These are phyloP conservation scores for Mediolabrus comicus DNA, from an alignment of 108 stramenopile genomes.

Conservation along the genomic window DNA sequence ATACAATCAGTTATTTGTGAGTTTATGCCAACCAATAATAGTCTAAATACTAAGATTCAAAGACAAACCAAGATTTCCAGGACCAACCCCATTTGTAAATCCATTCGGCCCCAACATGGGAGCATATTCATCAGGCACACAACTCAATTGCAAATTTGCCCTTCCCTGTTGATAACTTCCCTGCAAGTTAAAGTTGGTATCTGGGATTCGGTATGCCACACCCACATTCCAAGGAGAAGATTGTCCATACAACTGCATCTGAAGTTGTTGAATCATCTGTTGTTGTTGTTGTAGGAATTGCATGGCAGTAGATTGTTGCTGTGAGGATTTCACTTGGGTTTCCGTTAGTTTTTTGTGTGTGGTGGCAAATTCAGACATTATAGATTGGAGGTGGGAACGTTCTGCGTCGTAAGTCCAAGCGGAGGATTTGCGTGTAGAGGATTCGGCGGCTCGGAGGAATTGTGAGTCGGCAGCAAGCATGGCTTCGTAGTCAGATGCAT, in stretches of 20 bases:
- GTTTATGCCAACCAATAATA: too few relatives aligned
- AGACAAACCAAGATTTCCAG: conserved; percentile 94
- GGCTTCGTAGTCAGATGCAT: conserved; percentile 92
- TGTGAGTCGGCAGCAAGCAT: conserved; percentile 91
- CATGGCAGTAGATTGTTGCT: conserved; percentile 91
- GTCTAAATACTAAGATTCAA: conserved; percentile 89
- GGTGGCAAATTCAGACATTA: conserved; percentile 87
- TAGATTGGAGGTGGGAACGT: conserved; percentile 67
- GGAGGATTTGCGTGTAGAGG: conserved; percentile 74
- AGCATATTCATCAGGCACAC: conserved; percentile 96
- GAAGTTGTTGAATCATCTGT: conserved; percentile 93
- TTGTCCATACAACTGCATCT: conserved; percentile 93
- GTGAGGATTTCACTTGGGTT: conserved; percentile 73
- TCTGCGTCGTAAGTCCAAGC: conserved; percentile 90
- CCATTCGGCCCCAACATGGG: conserved; percentile 95
- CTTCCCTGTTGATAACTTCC: conserved; percentile 94
- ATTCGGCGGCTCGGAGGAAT: conserved; percentile 84
- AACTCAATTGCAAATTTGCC: conserved; percentile 91
- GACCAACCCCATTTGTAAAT: conserved; percentile 96
- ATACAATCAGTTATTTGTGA: background rate
- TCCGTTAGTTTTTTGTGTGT: conserved; percentile 80
- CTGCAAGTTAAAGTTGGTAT: conserved; percentile 95
- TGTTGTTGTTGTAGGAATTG: conserved; percentile 94
- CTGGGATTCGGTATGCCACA: conserved; percentile 96
- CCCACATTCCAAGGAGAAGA: conserved; percentile 92